Evolutionary conservation across 352 stramenopile genomes (phyloP).

Genomic region (Phytophthora melonis): DNA sequence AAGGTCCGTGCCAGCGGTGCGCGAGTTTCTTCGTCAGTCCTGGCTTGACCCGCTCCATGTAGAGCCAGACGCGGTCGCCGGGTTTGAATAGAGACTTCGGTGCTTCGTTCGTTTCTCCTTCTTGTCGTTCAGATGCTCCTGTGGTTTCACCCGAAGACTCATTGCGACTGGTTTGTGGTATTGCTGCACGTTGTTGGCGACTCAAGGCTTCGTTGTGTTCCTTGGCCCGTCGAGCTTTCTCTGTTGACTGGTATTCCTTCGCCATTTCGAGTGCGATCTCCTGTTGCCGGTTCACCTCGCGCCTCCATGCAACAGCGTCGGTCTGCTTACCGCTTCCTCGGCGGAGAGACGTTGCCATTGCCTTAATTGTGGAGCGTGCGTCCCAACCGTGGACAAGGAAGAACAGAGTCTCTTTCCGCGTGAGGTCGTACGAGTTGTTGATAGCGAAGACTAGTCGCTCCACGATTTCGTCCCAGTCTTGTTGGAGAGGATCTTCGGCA

Average conservation of each 20-base stretch:
- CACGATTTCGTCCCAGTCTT: no score
- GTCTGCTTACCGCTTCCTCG: not conserved
- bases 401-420: no score
- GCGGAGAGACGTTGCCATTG: not conserved
- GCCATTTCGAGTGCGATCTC: conserved; percentile 10
- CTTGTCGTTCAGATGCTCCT: not conserved
- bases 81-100: not conserved
- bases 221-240: conserved; percentile 5
- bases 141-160: not conserved
- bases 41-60: conserved; percentile 17
- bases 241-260: conserved; percentile 4
- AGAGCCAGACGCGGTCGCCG: conserved; percentile 8
- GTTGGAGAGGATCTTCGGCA: conserved; percentile 6
- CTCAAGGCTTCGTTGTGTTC: conserved; percentile 12
- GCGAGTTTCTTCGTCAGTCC: not conserved
- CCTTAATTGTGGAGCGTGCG: not conserved
- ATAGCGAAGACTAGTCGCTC: no score
- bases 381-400: no score
- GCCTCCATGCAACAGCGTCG: not conserved
- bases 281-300: not conserved
- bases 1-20: no score
- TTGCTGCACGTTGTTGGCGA: not conserved
- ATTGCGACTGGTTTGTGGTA: no score
- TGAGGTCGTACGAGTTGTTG: no score
- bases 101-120: not conserved